A percentile compares a stretch with the other conserved stretches of the same genome.
Conservation (phyloP, 2,329 filamentous ascomycete genomes). For the Sporothrix humicola region DNA sequence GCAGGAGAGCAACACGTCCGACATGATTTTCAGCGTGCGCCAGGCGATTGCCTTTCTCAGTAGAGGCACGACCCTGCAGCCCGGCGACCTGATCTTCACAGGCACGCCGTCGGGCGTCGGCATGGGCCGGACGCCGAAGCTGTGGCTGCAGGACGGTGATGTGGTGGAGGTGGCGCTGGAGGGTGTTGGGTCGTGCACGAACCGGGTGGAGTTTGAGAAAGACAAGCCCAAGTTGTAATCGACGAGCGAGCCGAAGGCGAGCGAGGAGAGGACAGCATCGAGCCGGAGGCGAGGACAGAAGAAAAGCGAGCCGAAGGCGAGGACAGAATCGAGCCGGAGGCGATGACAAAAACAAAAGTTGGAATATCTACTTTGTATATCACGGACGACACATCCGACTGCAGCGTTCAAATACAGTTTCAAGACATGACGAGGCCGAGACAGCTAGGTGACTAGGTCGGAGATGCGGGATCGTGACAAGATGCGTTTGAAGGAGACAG, state of each 20-base stretch:
- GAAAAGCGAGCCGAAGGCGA: background rate
- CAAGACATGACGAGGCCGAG: no score
- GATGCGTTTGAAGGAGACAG: no score
- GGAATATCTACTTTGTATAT: no score
- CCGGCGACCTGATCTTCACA: conserved; percentile 70
- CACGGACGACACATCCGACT: no score
- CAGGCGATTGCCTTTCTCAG: conserved; percentile 65
- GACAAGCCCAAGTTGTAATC: conserved; percentile 46
- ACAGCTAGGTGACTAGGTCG: no score
- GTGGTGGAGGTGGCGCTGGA: conserved; percentile 72
- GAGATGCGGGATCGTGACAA: no score
- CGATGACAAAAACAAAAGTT: background rate
- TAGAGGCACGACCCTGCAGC: conserved; percentile 65
- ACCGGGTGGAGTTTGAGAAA: conserved; percentile 54
- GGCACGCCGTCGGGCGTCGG: conserved; percentile 74
- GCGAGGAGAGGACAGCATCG: background rate
- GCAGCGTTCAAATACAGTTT: no score
- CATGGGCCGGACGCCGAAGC: conserved; percentile 68
- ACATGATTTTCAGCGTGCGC: conserved; percentile 68
- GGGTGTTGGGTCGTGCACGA: conserved; percentile 65
- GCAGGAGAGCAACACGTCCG: conserved; percentile 63
- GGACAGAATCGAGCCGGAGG: background rate
- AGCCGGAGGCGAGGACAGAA: background rate
- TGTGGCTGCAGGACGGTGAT: conserved; percentile 75
- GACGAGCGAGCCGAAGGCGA: background rate